phyloP scores from a whole-genome alignment of 176 grass and related monocot species.

The Tuctoria greenei region DNA sequence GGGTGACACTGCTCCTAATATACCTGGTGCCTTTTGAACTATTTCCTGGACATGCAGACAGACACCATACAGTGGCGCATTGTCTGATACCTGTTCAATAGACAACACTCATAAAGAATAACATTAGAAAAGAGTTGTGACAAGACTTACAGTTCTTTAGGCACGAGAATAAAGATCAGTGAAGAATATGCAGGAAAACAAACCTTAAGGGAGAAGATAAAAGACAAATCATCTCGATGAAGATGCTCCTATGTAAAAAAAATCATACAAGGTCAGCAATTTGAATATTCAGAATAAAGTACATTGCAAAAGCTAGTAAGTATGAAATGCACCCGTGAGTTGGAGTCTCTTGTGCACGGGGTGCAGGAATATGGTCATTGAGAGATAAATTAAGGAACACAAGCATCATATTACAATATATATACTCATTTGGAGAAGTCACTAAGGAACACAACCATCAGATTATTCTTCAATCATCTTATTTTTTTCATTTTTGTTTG shows the following conservation, averaged over 20 bases:
- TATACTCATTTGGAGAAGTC: neutral
- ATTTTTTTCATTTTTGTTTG: neutral
- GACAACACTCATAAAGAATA: slow-evolving; percentile 36
- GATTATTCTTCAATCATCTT: slow-evolving; percentile 22
- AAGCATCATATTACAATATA: neutral
- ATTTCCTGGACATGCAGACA: slow-evolving; percentile 96
- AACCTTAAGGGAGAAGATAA: slow-evolving; percentile 96
- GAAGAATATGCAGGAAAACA: slow-evolving; percentile 34
- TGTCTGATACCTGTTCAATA: slow-evolving; percentile 75
- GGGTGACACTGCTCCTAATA: slow-evolving; percentile 83
- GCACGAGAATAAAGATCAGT: neutral
- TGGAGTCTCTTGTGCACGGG: slow-evolving; percentile 3
- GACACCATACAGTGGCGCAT: slow-evolving; percentile 92
- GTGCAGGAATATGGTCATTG: neutral
- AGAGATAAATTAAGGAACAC: neutral
- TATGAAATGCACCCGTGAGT: slow-evolving; percentile 1
- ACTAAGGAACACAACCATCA: neutral
- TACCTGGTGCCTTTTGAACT: slow-evolving; percentile 93
- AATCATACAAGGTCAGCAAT: slow-evolving; percentile 39
- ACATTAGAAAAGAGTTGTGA: slow-evolving; percentile 11
- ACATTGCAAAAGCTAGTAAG: neutral
- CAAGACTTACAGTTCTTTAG: neutral
- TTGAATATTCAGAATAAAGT: slow-evolving; percentile 27
- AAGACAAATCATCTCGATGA: slow-evolving; percentile 76
- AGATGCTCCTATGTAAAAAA: slow-evolving; percentile 82